Conservation (phyloP, 257 asterid species). For the Ilex aquifolium region DNA sequence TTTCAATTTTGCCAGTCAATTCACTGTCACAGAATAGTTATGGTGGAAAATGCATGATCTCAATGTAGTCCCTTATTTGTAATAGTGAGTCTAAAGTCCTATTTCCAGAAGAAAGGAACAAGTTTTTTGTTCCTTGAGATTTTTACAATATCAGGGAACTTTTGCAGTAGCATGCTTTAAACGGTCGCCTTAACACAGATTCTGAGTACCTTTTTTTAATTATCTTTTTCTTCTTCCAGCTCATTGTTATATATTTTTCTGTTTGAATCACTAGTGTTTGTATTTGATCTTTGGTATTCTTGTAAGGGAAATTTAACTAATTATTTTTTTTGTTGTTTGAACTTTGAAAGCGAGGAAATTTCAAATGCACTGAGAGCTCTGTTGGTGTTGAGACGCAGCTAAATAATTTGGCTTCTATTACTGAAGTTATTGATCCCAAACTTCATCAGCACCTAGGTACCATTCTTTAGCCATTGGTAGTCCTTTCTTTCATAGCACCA, state of each 20-base stretch:
- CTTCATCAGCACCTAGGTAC: constrained; percentile 95
- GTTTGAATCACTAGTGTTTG: neutral
- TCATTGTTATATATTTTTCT: neutral
- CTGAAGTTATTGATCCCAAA: constrained; percentile 87
- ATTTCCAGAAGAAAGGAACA: too few species aligned
- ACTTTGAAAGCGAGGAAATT: constrained; percentile 83
- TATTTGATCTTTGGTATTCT: neutral
- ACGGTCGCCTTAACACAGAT: too few species aligned
- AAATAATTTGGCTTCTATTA: constrained; percentile 69
- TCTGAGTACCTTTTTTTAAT: too few species aligned
- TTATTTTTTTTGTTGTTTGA: constrained; percentile 21
- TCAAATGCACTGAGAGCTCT: constrained; percentile 86
- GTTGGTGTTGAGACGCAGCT: constrained; percentile 90
- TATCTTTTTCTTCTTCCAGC: neutral
- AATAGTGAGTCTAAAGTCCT: too few species aligned
- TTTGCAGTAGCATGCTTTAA: too few species aligned
- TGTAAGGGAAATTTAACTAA: too few species aligned
- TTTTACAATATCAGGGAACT: too few species aligned
- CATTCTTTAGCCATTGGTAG: constrained; percentile 5
- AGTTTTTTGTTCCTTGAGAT: too few species aligned
- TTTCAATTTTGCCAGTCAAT: too few species aligned
- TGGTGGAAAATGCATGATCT: too few species aligned
- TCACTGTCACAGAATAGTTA: too few species aligned
- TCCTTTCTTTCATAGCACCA: constrained; percentile 3
- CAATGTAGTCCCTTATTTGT: too few species aligned